Base-by-base conservation (phyloP, 768 basidiomycete species). In the Naganishia kalamii region DNA sequence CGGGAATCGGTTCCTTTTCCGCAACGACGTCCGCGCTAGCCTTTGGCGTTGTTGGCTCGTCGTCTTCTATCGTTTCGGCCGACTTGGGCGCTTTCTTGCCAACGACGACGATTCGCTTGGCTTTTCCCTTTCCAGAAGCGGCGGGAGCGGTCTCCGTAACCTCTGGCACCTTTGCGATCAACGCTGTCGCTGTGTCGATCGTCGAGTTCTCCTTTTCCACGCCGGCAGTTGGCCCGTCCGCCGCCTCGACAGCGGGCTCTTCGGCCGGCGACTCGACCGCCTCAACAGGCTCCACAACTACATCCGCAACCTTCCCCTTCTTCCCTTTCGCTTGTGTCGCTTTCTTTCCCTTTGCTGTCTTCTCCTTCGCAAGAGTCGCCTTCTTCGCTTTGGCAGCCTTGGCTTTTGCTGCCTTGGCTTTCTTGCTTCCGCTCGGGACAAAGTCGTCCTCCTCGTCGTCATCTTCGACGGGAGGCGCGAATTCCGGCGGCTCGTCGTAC, bases 391-490 rank as follows among this genome's bases (percentile, higher is more conserved):
- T 62, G 21, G 43, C 41, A n/a, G 60, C n/a, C 29, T 61, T 61
- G 29, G 60, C 25, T 25, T 35, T 61, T 29, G 60, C n/a, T n/a
- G n/a, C 41, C 32, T 61, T 61, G 23, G 43, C 41, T 46, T 61
- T 48, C 32, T 61, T 44, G 43, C 54, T 54, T 11, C 44, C 54
- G 17, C 43, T 33, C 13, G 54, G 64, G 8, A 49, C 54, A 41
- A 65, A 65, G 32, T 59, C 64, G 47, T 60, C 57, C 27, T 60
- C 64, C 21, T 65, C 64, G 21, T 60, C 57, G 17, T 60, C 64
- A 44, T 64, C 52, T 13, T 44, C 41, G 25, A 37, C 25, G 10
- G 33, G 51, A 3, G 40, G 51, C 7, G 17, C n/a, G 10, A 12
- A 11, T 25, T 50, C 40, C 19, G 62, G 47, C 13, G 35, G 25